phyloP scores from a whole-genome alignment of 2,329 filamentous ascomycete species.

The Ophiostoma himal-ulmi region DNA sequence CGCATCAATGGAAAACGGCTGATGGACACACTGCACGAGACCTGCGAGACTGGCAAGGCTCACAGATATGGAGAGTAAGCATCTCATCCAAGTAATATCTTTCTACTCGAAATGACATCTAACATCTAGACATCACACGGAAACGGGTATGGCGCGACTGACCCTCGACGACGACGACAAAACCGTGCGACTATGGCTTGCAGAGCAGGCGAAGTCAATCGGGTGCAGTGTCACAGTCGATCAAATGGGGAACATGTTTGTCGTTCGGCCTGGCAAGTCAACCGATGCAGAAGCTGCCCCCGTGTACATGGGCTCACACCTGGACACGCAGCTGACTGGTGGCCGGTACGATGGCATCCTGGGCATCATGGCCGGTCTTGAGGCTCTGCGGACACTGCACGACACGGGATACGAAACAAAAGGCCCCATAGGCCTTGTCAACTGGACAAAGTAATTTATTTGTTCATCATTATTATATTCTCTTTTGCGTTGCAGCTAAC shows the following conservation, averaged over 20 bases:
- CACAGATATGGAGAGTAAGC: constrained; percentile 25
- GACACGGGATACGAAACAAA: constrained; percentile 63
- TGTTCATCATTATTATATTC: not conserved
- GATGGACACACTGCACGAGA: constrained; percentile 26
- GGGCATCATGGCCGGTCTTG: constrained; percentile 66
- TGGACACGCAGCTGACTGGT: constrained; percentile 59
- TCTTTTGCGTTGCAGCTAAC: not conserved
- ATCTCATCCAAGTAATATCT: not conserved
- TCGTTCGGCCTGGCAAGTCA: constrained; percentile 61
- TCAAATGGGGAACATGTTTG: constrained; percentile 76
- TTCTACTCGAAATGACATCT: not conserved
- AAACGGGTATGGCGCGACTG: constrained; percentile 73
- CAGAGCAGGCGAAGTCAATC: constrained; percentile 54
- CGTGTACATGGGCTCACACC: constrained; percentile 63
- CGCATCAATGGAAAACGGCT: constrained; percentile 25
- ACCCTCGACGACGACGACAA: constrained; percentile 67
- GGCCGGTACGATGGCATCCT: constrained; percentile 73
- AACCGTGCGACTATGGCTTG: constrained; percentile 68
- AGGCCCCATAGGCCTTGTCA: constrained; percentile 67
- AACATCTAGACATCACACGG: constrained; percentile 29
- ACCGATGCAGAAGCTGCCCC: constrained; percentile 50
- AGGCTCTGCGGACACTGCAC: constrained; percentile 62
- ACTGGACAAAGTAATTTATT: constrained; percentile 61
- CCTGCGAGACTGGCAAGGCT: constrained; percentile 26
- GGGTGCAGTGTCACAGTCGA: constrained; percentile 65